phyloP scores from a whole-genome alignment of 2,329 filamentous ascomycete genomes.

The Xylariaceae sp. region DNA sequence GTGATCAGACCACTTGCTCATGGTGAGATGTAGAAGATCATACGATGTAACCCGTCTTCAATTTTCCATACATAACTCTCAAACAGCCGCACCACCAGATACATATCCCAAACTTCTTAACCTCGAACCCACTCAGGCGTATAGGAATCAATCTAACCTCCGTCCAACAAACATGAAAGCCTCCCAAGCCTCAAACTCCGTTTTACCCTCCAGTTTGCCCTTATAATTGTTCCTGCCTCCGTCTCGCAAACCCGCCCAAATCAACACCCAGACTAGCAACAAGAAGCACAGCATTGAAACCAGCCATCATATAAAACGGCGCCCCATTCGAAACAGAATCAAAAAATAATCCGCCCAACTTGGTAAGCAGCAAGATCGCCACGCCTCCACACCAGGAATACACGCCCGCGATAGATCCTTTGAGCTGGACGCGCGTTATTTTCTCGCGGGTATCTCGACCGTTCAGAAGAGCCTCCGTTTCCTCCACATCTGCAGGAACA shows the following conservation, averaged over 20 bases:
- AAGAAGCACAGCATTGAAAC: slow-evolving; percentile 73
- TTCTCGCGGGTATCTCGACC: background rate
- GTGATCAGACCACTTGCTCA: too few species aligned
- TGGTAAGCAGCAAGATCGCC: slow-evolving; percentile 86
- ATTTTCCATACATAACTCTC: too few species aligned
- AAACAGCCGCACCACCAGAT: too few species aligned
- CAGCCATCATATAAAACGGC: slow-evolving; percentile 92
- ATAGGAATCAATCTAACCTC: too few species aligned
- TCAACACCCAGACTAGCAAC: slow-evolving; percentile 50
- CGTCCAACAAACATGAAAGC: too few species aligned
- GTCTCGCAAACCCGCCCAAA: slow-evolving; percentile 26
- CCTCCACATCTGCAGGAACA: slow-evolving; percentile 7
- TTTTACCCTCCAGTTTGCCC: too few species aligned
- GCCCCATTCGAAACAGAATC: slow-evolving; percentile 68
- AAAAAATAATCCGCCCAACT: slow-evolving; percentile 81
- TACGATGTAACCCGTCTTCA: too few species aligned
- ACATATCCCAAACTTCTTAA: too few species aligned
- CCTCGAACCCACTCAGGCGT: too few species aligned
- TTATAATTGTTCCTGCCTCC: background rate
- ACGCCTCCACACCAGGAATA: slow-evolving; percentile 88
- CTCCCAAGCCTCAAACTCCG: too few species aligned
- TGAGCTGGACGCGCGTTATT: slow-evolving; percentile 57
- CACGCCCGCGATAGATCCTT: slow-evolving; percentile 90
- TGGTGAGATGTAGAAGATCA: too few species aligned
- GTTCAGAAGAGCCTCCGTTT: background rate